These are phyloP conservation scores for Carex pumila DNA, from an alignment of 176 grass and related monocot genomes.

Conservation along the genomic window DNA sequence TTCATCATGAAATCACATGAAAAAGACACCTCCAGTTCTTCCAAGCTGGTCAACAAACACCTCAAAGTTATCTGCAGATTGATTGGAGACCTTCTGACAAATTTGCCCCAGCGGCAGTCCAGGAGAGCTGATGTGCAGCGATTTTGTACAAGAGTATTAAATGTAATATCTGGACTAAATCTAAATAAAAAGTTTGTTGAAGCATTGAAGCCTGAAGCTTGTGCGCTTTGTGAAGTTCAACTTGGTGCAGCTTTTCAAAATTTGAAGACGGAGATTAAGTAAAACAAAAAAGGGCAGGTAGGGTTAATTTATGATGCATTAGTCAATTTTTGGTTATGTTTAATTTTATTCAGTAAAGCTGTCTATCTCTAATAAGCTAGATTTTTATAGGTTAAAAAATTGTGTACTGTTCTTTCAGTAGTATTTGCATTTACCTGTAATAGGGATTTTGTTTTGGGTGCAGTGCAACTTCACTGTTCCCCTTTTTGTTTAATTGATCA, in stretches of 20 bases:
- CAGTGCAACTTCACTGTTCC: background rate
- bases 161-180: conserved; percentile 39
- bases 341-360: too few relatives aligned
- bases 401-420: background rate
- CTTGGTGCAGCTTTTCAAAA: conserved; percentile 48
- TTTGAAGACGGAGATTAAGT: conserved; percentile 23
- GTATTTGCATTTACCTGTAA: background rate
- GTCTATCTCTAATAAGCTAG: background rate
- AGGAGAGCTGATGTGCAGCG: conserved; percentile 50
- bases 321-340: background rate
- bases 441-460: background rate
- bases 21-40: conserved; percentile 22
- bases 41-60: conserved; percentile 53
- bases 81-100: conserved; percentile 47
- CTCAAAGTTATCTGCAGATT: conserved; percentile 41
- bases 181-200: conserved; percentile 56
- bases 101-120: conserved; percentile 53
- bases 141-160: conserved; percentile 51
- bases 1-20: conserved; percentile 59
- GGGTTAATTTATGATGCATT: background rate
- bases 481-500: background rate
- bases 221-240: conserved; percentile 41
- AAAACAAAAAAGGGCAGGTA: background rate
- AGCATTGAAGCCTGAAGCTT: conserved; percentile 36
- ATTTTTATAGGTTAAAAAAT: background rate